A percentile compares a stretch with the other conserved stretches of the same genome.
phyloP scores from a whole-genome alignment of 345 rosid genomes.

The Zanthoxylum bungeanum region DNA sequence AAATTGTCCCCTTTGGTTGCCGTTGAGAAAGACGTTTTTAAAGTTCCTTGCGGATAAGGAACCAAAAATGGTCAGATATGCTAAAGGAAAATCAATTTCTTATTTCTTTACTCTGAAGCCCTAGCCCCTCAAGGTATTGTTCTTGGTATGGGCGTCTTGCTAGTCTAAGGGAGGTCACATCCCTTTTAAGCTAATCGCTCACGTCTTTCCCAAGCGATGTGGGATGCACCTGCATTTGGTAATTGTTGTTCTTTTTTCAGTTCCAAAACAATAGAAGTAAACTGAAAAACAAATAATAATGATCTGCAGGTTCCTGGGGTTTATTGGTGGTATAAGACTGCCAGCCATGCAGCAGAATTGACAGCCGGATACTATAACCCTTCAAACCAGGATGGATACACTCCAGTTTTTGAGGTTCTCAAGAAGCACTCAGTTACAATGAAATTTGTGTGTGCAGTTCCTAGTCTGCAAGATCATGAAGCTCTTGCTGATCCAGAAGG shows the following conservation, averaged over 20 bases:
- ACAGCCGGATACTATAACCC: conserved; percentile 91
- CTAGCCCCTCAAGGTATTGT: no score
- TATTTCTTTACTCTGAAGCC: no score
- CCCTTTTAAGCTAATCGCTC: no score
- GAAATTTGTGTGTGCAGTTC: conserved; percentile 70
- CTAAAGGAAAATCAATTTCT: no score
- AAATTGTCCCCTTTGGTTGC: no score
- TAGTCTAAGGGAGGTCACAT: no score
- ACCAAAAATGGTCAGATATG: no score
- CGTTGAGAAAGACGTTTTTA: no score
- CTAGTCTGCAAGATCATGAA: conserved; percentile 50
- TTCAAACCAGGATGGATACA: conserved; percentile 83
- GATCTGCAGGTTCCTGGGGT: conserved; percentile 76
- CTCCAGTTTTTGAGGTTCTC: conserved; percentile 64
- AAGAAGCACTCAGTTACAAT: conserved; percentile 63
- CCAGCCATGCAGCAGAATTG: conserved; percentile 91
- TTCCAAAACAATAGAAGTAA: not conserved
- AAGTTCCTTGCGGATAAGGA: no score
- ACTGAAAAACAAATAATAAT: conserved; percentile 10
- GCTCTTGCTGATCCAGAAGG: conserved; percentile 81
- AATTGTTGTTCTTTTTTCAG: not conserved
- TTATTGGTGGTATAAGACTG: conserved; percentile 88
- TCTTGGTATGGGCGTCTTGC: no score
- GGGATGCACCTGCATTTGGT: no score
- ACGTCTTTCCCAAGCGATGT: no score